These are phyloP conservation scores for Dryadomyces sulphureus DNA, from an alignment of 2,329 filamentous ascomycete genomes.

Conservation along the genomic window DNA sequence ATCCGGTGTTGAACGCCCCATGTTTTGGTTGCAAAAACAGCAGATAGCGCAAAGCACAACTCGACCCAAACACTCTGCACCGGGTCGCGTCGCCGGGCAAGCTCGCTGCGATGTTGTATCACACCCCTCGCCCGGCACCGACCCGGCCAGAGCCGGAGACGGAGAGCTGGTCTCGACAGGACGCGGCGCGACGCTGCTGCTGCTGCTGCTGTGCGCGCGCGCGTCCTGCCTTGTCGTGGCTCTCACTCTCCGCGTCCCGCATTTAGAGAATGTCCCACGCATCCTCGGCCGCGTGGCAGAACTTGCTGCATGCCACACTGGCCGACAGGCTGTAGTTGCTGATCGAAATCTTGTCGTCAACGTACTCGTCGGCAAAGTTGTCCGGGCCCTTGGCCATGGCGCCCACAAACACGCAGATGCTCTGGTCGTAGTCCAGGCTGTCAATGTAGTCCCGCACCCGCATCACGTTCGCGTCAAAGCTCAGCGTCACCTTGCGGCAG, in stretches of 20 bases:
- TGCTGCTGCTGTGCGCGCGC: too few species aligned
- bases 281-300: conserved; percentile 96
- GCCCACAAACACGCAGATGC: conserved; percentile 93
- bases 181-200: background rate
- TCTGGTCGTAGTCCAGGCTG: conserved; percentile 65
- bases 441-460: conserved; percentile 82
- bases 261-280: conserved; percentile 78
- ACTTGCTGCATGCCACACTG: conserved; percentile 98
- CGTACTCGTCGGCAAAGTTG: conserved; percentile 85
- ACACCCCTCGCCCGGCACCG: conserved; percentile 22
- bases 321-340: conserved; percentile 96
- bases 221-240: too few species aligned
- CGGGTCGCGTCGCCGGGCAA: conserved; percentile 19
- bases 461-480: conserved; percentile 80
- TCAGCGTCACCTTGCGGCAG: conserved; percentile 93
- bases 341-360: conserved; percentile 95
- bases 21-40: conserved; percentile 81
- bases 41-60: conserved; percentile 54
- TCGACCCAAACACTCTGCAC: conserved; percentile 41
- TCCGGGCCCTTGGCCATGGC: conserved; percentile 97
- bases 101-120: conserved; percentile 61
- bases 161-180: background rate
- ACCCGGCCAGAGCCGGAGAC: conserved; percentile 3
- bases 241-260: too few species aligned
- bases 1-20: conserved; percentile 63